phyloP scores from a whole-genome alignment of 2,329 filamentous ascomycete species.

The Esteya vermicola region DNA sequence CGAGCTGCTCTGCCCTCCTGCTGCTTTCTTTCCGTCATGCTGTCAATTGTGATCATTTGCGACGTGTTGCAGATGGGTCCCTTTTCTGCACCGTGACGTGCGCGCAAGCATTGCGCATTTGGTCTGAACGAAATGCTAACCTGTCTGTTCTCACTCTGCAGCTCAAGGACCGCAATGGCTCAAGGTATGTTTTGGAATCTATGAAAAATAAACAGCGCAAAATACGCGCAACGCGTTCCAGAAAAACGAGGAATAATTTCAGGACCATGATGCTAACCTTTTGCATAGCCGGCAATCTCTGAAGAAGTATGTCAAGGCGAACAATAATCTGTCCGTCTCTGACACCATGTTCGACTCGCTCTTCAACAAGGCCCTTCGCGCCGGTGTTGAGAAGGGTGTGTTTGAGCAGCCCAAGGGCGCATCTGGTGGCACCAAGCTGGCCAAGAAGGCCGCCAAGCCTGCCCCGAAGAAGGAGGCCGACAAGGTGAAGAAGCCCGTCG shows the following conservation, averaged over 20 bases:
- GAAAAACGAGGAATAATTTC: no score
- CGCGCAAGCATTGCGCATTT: no score
- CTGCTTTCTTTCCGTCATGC: no score
- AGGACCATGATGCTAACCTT: conserved; percentile 16
- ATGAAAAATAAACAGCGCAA: no score
- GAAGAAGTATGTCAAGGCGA: conserved; percentile 46
- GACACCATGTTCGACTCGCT: conserved; percentile 52
- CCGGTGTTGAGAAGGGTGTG: conserved; percentile 72
- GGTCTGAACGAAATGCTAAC: conserved; percentile 1
- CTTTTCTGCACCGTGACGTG: no score
- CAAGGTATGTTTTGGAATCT: conserved; percentile 28
- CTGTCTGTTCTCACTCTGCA: conserved; percentile 16
- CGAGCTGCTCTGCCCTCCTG: conserved; percentile 1
- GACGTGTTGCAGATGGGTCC: not conserved
- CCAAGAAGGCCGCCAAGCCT: conserved; percentile 53
- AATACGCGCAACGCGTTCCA: no score
- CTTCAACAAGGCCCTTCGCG: conserved; percentile 75
- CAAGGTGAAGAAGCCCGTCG: conserved; percentile 17
- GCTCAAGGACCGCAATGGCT: conserved; percentile 50
- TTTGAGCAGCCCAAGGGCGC: conserved; percentile 85
- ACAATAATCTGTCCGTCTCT: conserved; percentile 31
- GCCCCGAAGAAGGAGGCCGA: conserved; percentile 17
- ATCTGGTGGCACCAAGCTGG: conserved; percentile 84
- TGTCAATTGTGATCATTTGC: no score
- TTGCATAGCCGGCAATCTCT: conserved; percentile 36